Percentiles rank a stretch among this genome's conserved stretches.
Evolutionary conservation across 169 alveolate genomes (phyloP).

Genomic region (Plasmodium inui): DNA sequence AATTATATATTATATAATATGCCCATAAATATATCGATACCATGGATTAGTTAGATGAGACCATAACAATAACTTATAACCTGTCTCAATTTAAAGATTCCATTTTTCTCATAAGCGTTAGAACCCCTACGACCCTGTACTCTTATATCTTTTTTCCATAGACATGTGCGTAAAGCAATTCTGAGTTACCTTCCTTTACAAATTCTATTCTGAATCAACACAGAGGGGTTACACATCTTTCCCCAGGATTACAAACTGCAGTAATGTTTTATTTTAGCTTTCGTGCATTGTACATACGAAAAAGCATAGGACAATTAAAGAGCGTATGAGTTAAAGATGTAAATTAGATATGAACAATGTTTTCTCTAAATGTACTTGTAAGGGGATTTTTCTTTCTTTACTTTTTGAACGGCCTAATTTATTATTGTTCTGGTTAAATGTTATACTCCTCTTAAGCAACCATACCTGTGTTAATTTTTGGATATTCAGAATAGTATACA

Average conservation of each 20-base stretch:
- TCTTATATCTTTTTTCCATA: background rate
- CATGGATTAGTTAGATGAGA: background rate
- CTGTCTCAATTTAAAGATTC: background rate
- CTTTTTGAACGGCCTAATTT: too few species aligned
- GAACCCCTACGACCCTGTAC: background rate
- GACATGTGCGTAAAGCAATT: too few species aligned
- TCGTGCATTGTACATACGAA: background rate
- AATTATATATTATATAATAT: too few species aligned
- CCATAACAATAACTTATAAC: background rate
- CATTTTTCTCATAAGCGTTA: background rate
- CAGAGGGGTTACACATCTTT: background rate
- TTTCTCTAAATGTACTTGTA: background rate
- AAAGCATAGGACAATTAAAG: background rate
- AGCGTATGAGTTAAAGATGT: too few species aligned
- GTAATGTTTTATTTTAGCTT: background rate
- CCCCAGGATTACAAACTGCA: background rate
- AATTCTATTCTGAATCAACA: background rate
- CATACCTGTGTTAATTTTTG: too few species aligned
- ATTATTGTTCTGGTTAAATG: too few species aligned
- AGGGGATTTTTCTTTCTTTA: background rate
- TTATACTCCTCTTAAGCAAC: too few species aligned
- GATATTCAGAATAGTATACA: too few species aligned
- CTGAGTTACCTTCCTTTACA: background rate
- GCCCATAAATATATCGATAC: background rate
- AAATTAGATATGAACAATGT: too few species aligned